These are phyloP conservation scores for Alternaria alternata DNA, from an alignment of 2,329 filamentous ascomycete genomes.

Conservation along the genomic window DNA sequence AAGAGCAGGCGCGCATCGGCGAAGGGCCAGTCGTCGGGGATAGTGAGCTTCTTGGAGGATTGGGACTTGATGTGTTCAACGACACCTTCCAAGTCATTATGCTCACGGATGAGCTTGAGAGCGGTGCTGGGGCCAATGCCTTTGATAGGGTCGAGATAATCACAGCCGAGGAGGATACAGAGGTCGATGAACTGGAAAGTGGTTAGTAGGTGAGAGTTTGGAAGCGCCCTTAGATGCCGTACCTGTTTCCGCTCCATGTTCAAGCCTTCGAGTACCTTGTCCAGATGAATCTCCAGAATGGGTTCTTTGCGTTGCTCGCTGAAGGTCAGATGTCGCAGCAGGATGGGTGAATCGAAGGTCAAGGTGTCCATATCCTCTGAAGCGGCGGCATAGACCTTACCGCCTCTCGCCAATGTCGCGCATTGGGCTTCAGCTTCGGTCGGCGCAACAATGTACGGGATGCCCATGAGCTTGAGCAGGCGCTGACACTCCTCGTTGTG, in stretches of 20 bases:
- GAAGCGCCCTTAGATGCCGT: constrained; percentile 31
- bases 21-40: constrained; percentile 98
- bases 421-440: constrained; percentile 98
- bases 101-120: constrained; percentile 90
- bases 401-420: constrained; percentile 84
- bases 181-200: constrained; percentile 85
- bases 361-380: constrained; percentile 99
- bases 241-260: constrained; percentile 89
- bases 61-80: constrained; percentile 81
- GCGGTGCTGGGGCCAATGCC: constrained; percentile 93
- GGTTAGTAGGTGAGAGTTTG: constrained; percentile 11
- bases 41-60: constrained; percentile 71
- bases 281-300: constrained; percentile 91
- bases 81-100: constrained; percentile 86
- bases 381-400: constrained; percentile 95
- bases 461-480: constrained; percentile 91
- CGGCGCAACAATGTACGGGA: constrained; percentile 92
- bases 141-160: constrained; percentile 96
- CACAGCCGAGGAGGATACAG: constrained; percentile 95
- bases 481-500: constrained; percentile 95
- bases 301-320: constrained; percentile 97
- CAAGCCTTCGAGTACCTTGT: constrained; percentile 85
- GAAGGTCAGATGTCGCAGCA: constrained; percentile 92
- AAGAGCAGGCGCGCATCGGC: constrained; percentile 91
- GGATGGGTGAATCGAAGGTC: constrained; percentile 90